Evolutionary conservation across 148 eudicot species (phyloP).

Genomic region (Spergularia bocconei): DNA sequence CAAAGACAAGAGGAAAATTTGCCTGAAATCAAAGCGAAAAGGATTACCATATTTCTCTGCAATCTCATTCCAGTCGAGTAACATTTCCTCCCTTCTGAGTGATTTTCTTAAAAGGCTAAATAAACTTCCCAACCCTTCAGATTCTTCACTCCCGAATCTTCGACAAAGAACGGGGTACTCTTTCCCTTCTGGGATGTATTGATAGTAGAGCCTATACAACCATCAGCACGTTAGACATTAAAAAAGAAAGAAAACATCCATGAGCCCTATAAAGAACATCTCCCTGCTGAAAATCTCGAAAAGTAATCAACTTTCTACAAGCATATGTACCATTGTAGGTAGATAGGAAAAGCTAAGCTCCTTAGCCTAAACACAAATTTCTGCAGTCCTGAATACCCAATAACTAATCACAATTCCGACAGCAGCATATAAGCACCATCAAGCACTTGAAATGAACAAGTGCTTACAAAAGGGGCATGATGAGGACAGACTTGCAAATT

Average conservation of each 20-base stretch:
- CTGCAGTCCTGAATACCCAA: too few species aligned
- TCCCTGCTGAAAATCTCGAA: too few species aligned
- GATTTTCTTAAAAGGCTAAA: conserved; percentile 37
- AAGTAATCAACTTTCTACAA: too few species aligned
- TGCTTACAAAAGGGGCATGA: too few species aligned
- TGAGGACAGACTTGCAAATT: too few species aligned
- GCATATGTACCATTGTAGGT: too few species aligned
- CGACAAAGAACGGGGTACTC: conserved; percentile 92
- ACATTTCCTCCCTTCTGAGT: conserved; percentile 48
- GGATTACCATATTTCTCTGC: conserved; percentile 65
- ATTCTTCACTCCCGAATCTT: conserved; percentile 39
- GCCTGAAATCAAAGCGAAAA: conserved; percentile 1
- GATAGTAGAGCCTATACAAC: conserved; percentile 73
- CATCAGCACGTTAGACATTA: background rate
- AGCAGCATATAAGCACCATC: too few species aligned
- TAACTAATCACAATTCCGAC: too few species aligned
- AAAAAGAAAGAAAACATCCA: background rate
- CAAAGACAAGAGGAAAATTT: background rate
- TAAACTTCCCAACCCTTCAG: conserved; percentile 41
- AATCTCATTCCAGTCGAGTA: conserved; percentile 96
- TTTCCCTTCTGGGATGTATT: conserved; percentile 84
- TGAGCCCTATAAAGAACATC: background rate
- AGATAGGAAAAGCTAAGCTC: too few species aligned
- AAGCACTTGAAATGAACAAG: too few species aligned
- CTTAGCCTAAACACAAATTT: too few species aligned